These are phyloP conservation scores for Lipomyces japonicus DNA, from an alignment of 805 yeast species.

Conservation along the genomic window DNA sequence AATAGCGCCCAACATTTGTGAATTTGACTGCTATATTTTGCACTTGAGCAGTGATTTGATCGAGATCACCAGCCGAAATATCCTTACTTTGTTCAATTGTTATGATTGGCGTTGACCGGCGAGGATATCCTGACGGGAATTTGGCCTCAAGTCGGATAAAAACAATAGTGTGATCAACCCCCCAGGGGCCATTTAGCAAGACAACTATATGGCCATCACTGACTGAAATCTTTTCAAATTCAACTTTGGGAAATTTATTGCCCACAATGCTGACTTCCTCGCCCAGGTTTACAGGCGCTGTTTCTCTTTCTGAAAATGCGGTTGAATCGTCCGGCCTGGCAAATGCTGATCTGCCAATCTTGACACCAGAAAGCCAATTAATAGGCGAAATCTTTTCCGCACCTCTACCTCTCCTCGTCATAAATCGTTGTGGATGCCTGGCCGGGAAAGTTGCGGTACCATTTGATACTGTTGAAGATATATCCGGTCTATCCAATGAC, in stretches of 20 bases:
- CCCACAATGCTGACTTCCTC: constrained; percentile 89
- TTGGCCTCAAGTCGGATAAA: constrained; percentile 67
- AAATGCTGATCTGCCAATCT: constrained; percentile 52
- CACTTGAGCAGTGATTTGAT: constrained; percentile 51
- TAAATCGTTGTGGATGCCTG: constrained; percentile 2
- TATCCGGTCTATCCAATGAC: not conserved
- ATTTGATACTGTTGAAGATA: not conserved
- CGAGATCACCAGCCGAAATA: constrained; percentile 47
- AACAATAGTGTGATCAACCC: constrained; percentile 45
- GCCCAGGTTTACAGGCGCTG: constrained; percentile 62
- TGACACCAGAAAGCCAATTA: constrained; percentile 91
- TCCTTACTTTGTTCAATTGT: constrained; percentile 78
- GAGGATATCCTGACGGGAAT: constrained; percentile 74
- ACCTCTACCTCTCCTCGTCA: constrained; percentile 23
- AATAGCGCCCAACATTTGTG: constrained; percentile 56
- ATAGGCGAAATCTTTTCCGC: constrained; percentile 54
- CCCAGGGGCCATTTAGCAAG: constrained; percentile 80
- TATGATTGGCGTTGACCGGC: constrained; percentile 50
- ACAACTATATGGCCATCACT: constrained; percentile 75
- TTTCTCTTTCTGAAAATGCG: constrained; percentile 26
- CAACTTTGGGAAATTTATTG: constrained; percentile 78
- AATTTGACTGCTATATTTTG: constrained; percentile 54
- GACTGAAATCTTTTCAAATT: constrained; percentile 83
- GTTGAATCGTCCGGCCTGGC: constrained; percentile 33
- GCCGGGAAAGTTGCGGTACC: constrained; percentile 6